Percentiles rank a stretch among this genome's conserved stretches.
phyloP scores from a whole-genome alignment of 148 eudicot species.

The Camellia japonica region DNA sequence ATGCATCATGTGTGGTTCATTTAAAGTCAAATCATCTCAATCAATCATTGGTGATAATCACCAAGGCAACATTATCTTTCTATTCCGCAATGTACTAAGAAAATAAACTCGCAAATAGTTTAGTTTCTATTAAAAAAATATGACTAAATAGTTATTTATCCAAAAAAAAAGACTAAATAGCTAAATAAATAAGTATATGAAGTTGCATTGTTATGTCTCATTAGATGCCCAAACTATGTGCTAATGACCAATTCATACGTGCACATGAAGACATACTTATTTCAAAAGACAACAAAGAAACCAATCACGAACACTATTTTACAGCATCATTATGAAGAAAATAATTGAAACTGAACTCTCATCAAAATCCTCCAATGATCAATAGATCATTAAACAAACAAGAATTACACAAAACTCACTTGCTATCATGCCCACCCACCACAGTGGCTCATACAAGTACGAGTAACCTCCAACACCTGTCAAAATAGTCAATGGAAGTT shows the following conservation, averaged over 20 bases:
- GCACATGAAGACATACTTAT: neutral
- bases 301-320: neutral
- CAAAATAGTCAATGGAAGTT: slow-evolving; percentile 6
- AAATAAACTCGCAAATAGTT: neutral
- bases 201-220: neutral
- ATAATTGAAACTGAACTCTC: neutral
- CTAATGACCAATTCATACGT: neutral
- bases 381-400: slow-evolving; percentile 1
- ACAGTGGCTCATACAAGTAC: slow-evolving; percentile 73
- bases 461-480: slow-evolving; percentile 86
- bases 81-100: neutral
- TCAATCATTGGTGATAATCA: neutral
- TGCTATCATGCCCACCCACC: slow-evolving; percentile 91
- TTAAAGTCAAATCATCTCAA: neutral
- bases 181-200: neutral
- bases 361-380: neutral
- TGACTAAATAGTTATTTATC: too few relatives aligned
- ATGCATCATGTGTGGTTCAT: too few relatives aligned
- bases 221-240: neutral
- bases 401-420: slow-evolving; percentile 41
- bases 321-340: neutral
- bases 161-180: too few relatives aligned
- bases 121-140: neutral
- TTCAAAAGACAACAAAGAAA: neutral
- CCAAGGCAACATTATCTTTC: neutral